A percentile compares a stretch with the other conserved stretches of the same genome.
These are phyloP conservation scores for Chlorella sp. DNA, from an alignment of 139 green algal genomes.

Conservation along the genomic window DNA sequence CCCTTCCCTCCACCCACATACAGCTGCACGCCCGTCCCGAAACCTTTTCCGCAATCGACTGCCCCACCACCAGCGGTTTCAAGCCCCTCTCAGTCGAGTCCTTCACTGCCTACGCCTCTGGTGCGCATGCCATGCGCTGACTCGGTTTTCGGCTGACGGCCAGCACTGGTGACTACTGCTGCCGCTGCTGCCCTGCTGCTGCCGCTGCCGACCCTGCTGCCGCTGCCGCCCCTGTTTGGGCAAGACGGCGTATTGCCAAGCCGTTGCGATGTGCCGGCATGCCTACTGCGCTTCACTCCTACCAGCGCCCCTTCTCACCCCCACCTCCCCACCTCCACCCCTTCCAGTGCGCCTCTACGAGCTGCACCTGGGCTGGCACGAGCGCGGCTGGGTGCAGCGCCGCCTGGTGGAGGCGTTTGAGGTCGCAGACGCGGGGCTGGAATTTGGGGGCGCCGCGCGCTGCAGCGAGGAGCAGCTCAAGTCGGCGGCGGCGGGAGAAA, in stretches of 20 bases:
- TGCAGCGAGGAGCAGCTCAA: neutral
- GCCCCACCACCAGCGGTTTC: slow-evolving; percentile 29
- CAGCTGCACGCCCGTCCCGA: neutral
- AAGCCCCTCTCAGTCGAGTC: slow-evolving; percentile 11
- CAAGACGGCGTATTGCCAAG: no score
- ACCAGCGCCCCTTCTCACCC: neutral
- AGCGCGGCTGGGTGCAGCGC: neutral
- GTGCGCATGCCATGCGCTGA: neutral
- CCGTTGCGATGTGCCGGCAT: no score
- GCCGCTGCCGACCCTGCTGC: no score
- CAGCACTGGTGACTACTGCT: no score
- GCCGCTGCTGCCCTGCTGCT: no score
- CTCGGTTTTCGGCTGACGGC: no score
- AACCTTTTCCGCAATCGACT: slow-evolving; percentile 15
- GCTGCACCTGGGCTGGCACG: neutral
- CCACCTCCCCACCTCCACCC: neutral
- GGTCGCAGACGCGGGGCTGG: slow-evolving; percentile 2
- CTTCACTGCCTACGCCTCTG: neutral
- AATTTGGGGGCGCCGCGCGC: slow-evolving; percentile 38
- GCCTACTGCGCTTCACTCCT: neutral
- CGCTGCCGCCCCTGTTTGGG: no score
- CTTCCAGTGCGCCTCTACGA: slow-evolving; percentile 28
- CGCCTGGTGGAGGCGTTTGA: slow-evolving; percentile 9
- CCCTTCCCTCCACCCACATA: no score
- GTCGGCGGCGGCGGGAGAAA: neutral